Conservation (phyloP, 192 early-diverging fungal species). For the Gamsiella multidivaricata region DNA sequence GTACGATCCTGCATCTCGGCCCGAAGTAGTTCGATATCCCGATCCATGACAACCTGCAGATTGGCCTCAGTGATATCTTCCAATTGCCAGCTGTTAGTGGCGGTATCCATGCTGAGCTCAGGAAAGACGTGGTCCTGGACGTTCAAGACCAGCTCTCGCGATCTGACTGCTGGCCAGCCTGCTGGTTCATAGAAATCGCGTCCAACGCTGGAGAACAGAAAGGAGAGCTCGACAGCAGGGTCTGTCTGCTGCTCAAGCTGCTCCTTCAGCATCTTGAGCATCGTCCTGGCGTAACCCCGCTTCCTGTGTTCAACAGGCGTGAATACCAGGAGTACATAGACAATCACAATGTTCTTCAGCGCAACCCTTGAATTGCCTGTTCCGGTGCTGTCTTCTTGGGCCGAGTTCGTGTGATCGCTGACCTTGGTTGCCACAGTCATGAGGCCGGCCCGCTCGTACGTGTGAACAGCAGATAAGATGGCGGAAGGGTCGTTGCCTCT, state of each 20-base stretch:
- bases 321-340: constrained; percentile 10
- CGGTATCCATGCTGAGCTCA: background rate
- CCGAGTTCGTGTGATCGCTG: background rate
- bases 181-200: constrained; percentile 3
- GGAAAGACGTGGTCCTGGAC: background rate
- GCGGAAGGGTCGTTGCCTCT: constrained; percentile 4
- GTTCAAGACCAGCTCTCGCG: constrained; percentile 3
- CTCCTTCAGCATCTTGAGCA: constrained; percentile 13
- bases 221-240: background rate
- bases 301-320: constrained; percentile 10
- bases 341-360: constrained; percentile 2
- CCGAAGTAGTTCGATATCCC: constrained; percentile 7
- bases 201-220: constrained; percentile 13
- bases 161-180: constrained; percentile 3
- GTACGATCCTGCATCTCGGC: background rate
- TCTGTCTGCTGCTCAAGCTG: constrained; percentile 3
- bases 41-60: background rate
- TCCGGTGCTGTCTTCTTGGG: background rate
- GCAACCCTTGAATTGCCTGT: background rate
- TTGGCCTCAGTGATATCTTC: constrained; percentile 10
- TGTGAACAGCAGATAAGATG: constrained; percentile 25
- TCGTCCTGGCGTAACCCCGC: constrained; percentile 11
- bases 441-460: constrained; percentile 4
- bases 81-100: background rate
- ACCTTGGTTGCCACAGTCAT: background rate